phyloP scores from a whole-genome alignment of 2,329 filamentous ascomycete genomes.

The Diaporthe humulicola region DNA sequence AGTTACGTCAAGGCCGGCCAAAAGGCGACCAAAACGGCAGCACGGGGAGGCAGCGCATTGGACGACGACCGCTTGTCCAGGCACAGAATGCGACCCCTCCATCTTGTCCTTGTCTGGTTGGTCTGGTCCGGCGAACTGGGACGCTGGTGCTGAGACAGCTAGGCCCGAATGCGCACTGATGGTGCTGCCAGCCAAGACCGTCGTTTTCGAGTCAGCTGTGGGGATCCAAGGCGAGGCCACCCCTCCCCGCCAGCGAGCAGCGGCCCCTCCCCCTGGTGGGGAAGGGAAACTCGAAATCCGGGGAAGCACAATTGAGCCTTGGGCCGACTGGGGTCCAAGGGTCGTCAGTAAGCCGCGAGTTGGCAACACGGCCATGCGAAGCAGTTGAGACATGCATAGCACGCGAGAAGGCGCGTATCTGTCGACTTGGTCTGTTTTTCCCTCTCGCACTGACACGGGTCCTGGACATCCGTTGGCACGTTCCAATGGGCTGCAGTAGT shows the following conservation, averaged over 20 bases:
- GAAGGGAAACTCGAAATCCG: constrained; percentile 6
- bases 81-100: constrained; percentile 30
- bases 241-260: constrained; percentile 9
- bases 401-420: not conserved
- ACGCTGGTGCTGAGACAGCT: not conserved
- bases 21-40: not conserved
- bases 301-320: not conserved
- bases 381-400: not conserved
- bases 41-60: constrained; percentile 4
- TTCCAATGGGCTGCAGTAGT: not conserved
- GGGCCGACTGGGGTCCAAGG: not conserved
- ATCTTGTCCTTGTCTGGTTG: constrained; percentile 10
- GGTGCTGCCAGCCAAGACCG: constrained; percentile 22
- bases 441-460: not conserved
- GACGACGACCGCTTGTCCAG: not conserved
- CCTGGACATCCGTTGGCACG: not conserved
- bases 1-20: constrained; percentile 23
- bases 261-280: constrained; percentile 16
- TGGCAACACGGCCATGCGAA: not conserved
- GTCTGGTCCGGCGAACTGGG: constrained; percentile 11
- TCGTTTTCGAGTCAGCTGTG: constrained; percentile 26
- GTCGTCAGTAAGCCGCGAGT: not conserved
- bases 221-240: not conserved
- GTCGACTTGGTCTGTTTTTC: not conserved
- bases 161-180: not conserved